Conservation (phyloP, 495 filamentous ascomycete species). For the Aspergillus conjunctus region DNA sequence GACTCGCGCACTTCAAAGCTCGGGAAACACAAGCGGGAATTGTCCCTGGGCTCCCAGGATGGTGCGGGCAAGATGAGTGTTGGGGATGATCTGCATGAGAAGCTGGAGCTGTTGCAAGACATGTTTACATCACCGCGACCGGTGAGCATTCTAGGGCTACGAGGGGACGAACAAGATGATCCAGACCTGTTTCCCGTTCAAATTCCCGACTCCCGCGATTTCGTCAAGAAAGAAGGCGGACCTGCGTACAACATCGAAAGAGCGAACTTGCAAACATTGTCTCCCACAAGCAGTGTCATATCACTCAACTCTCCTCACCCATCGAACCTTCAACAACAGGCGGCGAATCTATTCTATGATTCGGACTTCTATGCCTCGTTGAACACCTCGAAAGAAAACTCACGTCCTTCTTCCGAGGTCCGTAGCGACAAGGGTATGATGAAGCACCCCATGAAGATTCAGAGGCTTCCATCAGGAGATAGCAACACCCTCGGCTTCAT, state of each 20-base stretch:
- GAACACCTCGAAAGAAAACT: constrained; percentile 20
- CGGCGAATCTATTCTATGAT: constrained; percentile 23
- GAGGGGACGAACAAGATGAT: constrained; percentile 85
- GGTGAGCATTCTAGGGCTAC: constrained; percentile 80
- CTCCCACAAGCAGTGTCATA: constrained; percentile 59
- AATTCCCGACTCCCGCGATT: constrained; percentile 67
- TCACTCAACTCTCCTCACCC: constrained; percentile 50
- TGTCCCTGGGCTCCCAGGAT: constrained; percentile 89
- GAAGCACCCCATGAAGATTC: constrained; percentile 49
- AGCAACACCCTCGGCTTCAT: constrained; percentile 73
- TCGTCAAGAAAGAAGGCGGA: constrained; percentile 58
- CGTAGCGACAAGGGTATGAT: constrained; percentile 22
- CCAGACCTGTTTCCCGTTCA: constrained; percentile 84
- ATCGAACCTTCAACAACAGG: constrained; percentile 15
- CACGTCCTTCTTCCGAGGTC: constrained; percentile 23
- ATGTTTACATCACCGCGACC: constrained; percentile 94
- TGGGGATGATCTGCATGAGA: constrained; percentile 90
- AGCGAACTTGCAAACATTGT: constrained; percentile 57
- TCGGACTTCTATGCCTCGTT: constrained; percentile 28
- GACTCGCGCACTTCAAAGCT: constrained; percentile 69
- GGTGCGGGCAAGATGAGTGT: constrained; percentile 65
- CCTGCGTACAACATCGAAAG: constrained; percentile 52
- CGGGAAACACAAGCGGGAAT: constrained; percentile 87
- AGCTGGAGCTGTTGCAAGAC: constrained; percentile 83
- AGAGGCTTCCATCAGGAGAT: constrained; percentile 45